A percentile compares a stretch with the other conserved stretches of the same genome.
Evolutionary conservation across 768 basidiomycete genomes (phyloP).

Genomic region (Rhizopogon vulgaris): DNA sequence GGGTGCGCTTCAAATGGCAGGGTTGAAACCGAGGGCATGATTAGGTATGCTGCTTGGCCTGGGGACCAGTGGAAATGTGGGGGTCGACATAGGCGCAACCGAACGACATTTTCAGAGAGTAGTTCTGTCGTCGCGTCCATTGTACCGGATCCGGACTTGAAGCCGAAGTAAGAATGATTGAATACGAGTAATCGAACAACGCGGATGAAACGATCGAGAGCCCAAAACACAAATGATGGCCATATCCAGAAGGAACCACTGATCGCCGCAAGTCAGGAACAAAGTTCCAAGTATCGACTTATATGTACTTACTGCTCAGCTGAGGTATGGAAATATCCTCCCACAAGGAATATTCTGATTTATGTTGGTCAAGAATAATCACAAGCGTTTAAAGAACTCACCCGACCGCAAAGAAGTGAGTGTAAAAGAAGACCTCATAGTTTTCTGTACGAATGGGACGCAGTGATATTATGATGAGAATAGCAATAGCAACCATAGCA

Average conservation of each 20-base stretch:
- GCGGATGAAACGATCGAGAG: constrained; percentile 46
- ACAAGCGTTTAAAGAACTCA: constrained; percentile 13
- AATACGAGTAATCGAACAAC: constrained; percentile 35
- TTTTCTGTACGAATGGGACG: constrained; percentile 38
- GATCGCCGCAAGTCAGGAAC: background rate
- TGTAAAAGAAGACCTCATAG: constrained; percentile 49
- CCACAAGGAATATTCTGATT: constrained; percentile 27
- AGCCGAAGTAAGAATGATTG: constrained; percentile 37
- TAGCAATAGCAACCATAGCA: constrained; percentile 32
- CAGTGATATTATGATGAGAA: constrained; percentile 43
- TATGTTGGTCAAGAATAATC: constrained; percentile 6
- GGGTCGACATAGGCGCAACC: constrained; percentile 38
- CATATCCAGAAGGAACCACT: constrained; percentile 23
- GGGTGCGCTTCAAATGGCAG: constrained; percentile 52
- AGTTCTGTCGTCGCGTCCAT: constrained; percentile 36
- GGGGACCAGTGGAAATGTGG: constrained; percentile 45
- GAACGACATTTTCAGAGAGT: constrained; percentile 40
- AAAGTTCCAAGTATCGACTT: background rate
- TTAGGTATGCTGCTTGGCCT: constrained; percentile 50
- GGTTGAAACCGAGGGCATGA: constrained; percentile 39
- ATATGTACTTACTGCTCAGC: constrained; percentile 12
- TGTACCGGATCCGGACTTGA: constrained; percentile 15
- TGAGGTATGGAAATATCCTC: constrained; percentile 35
- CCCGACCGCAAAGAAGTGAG: constrained; percentile 40
- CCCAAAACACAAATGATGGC: constrained; percentile 26